phyloP scores from a whole-genome alignment of 2,329 filamentous ascomycete species.

The Aspergillus chevalieri region DNA sequence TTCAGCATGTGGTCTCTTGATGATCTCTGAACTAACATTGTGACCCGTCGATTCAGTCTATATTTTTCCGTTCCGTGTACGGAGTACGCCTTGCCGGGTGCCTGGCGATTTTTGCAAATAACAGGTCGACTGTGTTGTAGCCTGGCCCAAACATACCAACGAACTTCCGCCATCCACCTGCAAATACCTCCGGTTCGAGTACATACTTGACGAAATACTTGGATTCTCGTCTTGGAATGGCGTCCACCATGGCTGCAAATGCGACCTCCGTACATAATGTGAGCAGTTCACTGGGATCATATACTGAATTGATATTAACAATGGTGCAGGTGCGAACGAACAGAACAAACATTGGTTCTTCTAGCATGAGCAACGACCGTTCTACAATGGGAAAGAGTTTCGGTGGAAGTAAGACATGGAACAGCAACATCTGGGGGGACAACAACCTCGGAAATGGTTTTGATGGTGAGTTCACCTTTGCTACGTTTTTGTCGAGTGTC shows the following conservation, averaged over 20 bases:
- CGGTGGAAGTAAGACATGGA: conserved; percentile 38
- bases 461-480: conserved; percentile 26
- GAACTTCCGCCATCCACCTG: conserved; percentile 6
- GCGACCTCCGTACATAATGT: conserved; percentile 33
- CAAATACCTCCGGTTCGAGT: conserved; percentile 19
- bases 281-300: conserved; percentile 12
- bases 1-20: not conserved
- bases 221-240: conserved; percentile 22
- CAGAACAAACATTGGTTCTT: conserved; percentile 35
- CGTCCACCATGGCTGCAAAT: conserved; percentile 33
- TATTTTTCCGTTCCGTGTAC: conserved; percentile 12
- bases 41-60: conserved; percentile 18
- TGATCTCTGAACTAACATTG: conserved; percentile 5
- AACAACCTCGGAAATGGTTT: conserved; percentile 41
- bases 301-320: not conserved
- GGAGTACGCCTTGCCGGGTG: conserved; percentile 19
- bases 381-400: conserved; percentile 39
- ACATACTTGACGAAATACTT: conserved; percentile 16
- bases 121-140: conserved; percentile 8
- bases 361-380: conserved; percentile 30
- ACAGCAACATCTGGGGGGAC: conserved; percentile 50
- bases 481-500: not conserved
- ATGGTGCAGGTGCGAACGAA: conserved; percentile 24
- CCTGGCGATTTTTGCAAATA: conserved; percentile 29
- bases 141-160: conserved; percentile 2